Conservation (phyloP, 2,329 filamentous ascomycete genomes). For the Eutypa lata region DNA sequence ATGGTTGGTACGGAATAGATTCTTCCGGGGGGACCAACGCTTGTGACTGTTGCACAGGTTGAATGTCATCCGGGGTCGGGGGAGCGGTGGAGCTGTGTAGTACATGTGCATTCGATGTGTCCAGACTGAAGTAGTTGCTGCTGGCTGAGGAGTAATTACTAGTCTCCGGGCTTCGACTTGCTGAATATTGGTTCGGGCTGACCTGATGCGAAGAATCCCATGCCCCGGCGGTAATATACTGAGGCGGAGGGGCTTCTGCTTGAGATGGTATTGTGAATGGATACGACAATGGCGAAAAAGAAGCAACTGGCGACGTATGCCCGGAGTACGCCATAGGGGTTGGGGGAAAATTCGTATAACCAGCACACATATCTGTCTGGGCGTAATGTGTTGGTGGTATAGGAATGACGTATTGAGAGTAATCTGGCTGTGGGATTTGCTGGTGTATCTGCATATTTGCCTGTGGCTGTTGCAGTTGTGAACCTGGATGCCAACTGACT, state of each 20-base stretch:
- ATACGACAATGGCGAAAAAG: constrained; percentile 52
- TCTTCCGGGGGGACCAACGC: constrained; percentile 47
- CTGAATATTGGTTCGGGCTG: constrained; percentile 23
- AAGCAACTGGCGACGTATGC: constrained; percentile 53
- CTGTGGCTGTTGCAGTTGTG: constrained; percentile 40
- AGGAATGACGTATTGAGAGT: constrained; percentile 37
- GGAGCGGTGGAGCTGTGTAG: constrained; percentile 48
- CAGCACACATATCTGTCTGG: constrained; percentile 39
- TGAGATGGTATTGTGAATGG: constrained; percentile 37
- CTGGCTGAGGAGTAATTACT: constrained; percentile 27
- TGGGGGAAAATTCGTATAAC: constrained; percentile 45
- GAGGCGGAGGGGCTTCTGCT: constrained; percentile 28
- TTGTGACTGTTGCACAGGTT: constrained; percentile 47
- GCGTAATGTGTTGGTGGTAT: constrained; percentile 34
- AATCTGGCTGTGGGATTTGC: constrained; percentile 31
- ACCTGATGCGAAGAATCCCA: constrained; percentile 34
- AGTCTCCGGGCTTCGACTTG: constrained; percentile 21
- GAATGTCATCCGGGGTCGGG: constrained; percentile 58
- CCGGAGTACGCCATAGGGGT: constrained; percentile 55
- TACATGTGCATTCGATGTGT: constrained; percentile 41
- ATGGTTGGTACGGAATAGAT: constrained; percentile 43
- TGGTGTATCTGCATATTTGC: constrained; percentile 34
- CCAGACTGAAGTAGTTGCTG: constrained; percentile 38
- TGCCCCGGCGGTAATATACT: constrained; percentile 37
- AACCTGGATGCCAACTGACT: constrained; percentile 73